Conservation (phyloP, 345 rosid genomes). For the Sisymbrium irio region DNA sequence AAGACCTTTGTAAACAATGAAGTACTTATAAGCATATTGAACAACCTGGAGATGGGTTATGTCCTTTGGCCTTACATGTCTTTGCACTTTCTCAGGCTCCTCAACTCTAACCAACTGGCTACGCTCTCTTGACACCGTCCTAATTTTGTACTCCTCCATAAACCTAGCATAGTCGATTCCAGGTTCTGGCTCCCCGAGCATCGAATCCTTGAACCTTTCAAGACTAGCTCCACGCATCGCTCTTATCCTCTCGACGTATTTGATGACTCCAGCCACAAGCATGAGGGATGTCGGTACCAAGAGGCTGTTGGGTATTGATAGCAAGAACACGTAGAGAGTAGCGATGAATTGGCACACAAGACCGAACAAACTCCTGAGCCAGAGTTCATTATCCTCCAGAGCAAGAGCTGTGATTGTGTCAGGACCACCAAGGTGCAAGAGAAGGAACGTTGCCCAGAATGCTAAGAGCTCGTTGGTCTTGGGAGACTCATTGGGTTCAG, state of each 20-base stretch:
- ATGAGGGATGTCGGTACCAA: constrained; percentile 7
- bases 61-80: not conserved
- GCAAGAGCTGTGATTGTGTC: constrained; percentile 38
- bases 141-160: constrained; percentile 16
- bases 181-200: constrained; percentile 14
- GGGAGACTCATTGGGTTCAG: not conserved
- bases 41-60: constrained; percentile 11
- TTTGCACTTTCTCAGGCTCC: not conserved
- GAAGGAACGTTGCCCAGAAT: constrained; percentile 28
- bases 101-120: not conserved
- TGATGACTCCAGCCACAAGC: constrained; percentile 38
- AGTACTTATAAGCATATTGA: constrained; percentile 24
- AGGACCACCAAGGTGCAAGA: constrained; percentile 42
- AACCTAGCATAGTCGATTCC: constrained; percentile 1
- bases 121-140: not conserved
- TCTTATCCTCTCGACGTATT: constrained; percentile 32
- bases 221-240: constrained; percentile 38
- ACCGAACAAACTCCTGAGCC: constrained; percentile 25
- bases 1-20: constrained; percentile 36
- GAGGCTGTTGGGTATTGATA: constrained; percentile 16
- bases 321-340: constrained; percentile 29
- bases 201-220: constrained; percentile 15
- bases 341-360: constrained; percentile 13
- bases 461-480: not conserved
- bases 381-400: constrained; percentile 36